A percentile compares a stretch with the other conserved stretches of the same genome.
phyloP scores from a whole-genome alignment of 2,329 filamentous ascomycete genomes.

The Trichoderma asperellum region DNA sequence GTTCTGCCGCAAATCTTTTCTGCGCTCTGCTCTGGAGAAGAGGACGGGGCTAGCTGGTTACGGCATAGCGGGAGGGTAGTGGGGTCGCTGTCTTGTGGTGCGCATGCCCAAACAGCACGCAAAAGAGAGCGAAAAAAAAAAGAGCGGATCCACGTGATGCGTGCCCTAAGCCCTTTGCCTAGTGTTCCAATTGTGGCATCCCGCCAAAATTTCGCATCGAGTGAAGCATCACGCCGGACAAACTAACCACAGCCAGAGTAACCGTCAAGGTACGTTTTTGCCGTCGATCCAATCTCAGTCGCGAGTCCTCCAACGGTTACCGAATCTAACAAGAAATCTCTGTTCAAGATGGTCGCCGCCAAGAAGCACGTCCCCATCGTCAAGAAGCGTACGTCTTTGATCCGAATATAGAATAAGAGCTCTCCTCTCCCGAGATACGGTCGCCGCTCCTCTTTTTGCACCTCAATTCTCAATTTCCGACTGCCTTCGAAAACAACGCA shows the following conservation, averaged over 20 bases:
- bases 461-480: conserved; percentile 3
- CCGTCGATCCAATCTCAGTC: conserved; percentile 15
- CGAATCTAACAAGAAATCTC: conserved; percentile 39
- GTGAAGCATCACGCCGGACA: conserved; percentile 43
- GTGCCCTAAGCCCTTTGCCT: conserved; percentile 44
- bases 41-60: neutral
- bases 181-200: conserved; percentile 38
- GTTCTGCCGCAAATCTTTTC: conserved; percentile 11
- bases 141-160: conserved; percentile 37
- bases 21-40: neutral
- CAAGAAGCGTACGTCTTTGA: conserved; percentile 91
- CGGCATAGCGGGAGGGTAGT: neutral
- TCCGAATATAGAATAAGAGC: conserved; percentile 1
- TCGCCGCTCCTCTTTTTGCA: neutral
- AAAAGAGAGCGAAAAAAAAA: neutral
- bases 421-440: conserved; percentile 7
- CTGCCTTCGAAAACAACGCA: conserved; percentile 15
- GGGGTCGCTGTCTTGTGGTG: conserved; percentile 13
- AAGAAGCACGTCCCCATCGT: conserved; percentile 99
- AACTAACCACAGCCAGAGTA: conserved; percentile 43
- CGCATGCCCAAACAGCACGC: neutral
- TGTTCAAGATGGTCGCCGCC: conserved; percentile 87
- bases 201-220: conserved; percentile 43
- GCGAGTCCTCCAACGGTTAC: neutral
- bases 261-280: conserved; percentile 47